Conservation (phyloP, 2,329 filamentous ascomycete species). For the Xylaria polymorpha region DNA sequence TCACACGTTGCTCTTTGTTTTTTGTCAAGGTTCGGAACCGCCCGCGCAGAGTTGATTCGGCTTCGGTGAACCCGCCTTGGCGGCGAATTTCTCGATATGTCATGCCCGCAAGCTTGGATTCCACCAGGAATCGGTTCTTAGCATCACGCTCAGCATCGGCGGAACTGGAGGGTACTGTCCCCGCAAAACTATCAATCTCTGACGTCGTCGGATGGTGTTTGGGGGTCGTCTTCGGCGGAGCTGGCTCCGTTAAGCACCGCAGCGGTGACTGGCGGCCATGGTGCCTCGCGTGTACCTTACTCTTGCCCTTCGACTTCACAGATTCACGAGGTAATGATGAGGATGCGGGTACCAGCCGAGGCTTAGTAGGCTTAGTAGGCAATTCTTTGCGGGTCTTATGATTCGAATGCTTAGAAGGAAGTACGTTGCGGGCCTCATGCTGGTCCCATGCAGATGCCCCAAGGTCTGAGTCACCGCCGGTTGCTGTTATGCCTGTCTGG, state of each 20-base stretch:
- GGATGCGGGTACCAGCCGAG: constrained; percentile 31
- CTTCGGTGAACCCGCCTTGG: constrained; percentile 67
- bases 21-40: constrained; percentile 75
- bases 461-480: constrained; percentile 38
- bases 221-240: constrained; percentile 28
- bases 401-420: constrained; percentile 31
- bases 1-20: constrained; percentile 68
- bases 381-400: constrained; percentile 45
- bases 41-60: constrained; percentile 79
- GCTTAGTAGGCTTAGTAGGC: constrained; percentile 43
- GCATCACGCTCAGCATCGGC: constrained; percentile 44
- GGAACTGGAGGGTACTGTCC: constrained; percentile 5
- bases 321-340: constrained; percentile 14
- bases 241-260: constrained; percentile 22
- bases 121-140: constrained; percentile 64
- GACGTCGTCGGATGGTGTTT: constrained; percentile 11
- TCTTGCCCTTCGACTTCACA: constrained; percentile 35
- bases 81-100: constrained; percentile 73
- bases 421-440: constrained; percentile 26
- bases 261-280: constrained; percentile 23
- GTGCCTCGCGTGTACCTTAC: constrained; percentile 15
- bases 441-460: constrained; percentile 37
- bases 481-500: constrained; percentile 32
- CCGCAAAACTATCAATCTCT: constrained; percentile 10
- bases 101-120: constrained; percentile 65